Evolutionary conservation across 495 filamentous ascomycete species (phyloP).

Genomic region (Oidiodendron maius): DNA sequence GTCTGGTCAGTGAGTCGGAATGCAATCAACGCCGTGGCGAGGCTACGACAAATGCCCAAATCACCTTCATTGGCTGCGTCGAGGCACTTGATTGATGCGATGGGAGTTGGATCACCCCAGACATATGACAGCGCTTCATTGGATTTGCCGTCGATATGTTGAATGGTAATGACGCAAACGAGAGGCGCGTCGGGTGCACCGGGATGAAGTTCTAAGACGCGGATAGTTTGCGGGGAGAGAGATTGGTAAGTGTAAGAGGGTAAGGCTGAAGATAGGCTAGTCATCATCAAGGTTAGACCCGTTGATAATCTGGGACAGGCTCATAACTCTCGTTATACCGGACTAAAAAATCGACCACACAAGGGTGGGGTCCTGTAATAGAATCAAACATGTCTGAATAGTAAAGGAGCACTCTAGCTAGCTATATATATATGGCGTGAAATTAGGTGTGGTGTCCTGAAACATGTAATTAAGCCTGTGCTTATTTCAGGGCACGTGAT

Average conservation of each 20-base stretch:
- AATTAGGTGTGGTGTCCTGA: no score
- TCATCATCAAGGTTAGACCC: no score
- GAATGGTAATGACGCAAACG: background rate
- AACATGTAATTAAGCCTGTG: no score
- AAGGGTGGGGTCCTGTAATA: no score
- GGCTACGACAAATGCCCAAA: background rate
- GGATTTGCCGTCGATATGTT: background rate
- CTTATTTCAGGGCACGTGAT: no score
- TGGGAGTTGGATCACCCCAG: constrained; percentile 5
- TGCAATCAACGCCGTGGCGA: constrained; percentile 1
- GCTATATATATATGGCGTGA: no score
- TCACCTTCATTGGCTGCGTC: background rate
- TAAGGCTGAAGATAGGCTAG: no score
- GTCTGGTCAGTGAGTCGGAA: constrained; percentile 2
- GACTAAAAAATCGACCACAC: no score
- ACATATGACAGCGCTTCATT: constrained; percentile 12
- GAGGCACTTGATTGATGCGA: background rate
- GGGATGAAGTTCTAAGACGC: background rate
- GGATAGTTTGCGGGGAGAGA: background rate
- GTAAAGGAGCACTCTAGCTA: no score
- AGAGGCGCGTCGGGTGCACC: background rate
- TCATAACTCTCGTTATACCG: no score
- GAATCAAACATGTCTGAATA: no score
- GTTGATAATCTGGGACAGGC: no score
- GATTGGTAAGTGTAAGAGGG: background rate